Percentiles rank a stretch among this genome's conserved stretches.
These are phyloP conservation scores for Petasospora rhodanensis DNA, from an alignment of 1,139 yeast species.

Conservation along the genomic window DNA sequence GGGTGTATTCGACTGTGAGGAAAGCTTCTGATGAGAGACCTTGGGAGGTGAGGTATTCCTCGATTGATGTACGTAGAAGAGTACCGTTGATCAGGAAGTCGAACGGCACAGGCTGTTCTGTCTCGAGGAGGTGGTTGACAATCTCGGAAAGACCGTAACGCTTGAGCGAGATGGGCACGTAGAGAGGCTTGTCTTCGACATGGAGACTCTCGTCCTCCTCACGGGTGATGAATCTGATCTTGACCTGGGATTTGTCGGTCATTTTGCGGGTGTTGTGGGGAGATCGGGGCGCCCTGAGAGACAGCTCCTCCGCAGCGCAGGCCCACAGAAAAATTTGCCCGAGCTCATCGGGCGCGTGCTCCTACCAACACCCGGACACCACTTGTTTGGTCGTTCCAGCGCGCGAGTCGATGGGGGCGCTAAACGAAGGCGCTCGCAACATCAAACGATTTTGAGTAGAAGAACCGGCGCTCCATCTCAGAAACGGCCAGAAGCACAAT, in stretches of 20 bases:
- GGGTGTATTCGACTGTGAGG: slow-evolving; percentile 78
- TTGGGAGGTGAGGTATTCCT: slow-evolving; percentile 68
- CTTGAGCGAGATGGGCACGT: slow-evolving; percentile 80
- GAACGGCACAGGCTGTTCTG: slow-evolving; percentile 70
- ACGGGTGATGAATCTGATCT: slow-evolving; percentile 79
- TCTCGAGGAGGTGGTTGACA: slow-evolving; percentile 76
- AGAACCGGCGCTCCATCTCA: too few species aligned
- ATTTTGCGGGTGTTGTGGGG: too few species aligned
- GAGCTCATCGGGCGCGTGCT: slow-evolving; percentile 19
- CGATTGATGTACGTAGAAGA: slow-evolving; percentile 69
- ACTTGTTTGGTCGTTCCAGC: too few species aligned
- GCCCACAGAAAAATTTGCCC: slow-evolving; percentile 7
- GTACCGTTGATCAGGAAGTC: slow-evolving; percentile 89
- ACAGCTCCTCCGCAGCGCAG: too few species aligned
- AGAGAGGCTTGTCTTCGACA: slow-evolving; percentile 80
- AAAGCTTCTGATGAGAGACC: slow-evolving; percentile 84
- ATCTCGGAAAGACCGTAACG: slow-evolving; percentile 92
- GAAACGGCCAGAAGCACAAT: too few species aligned
- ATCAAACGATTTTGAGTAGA: too few species aligned
- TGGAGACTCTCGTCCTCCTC: slow-evolving; percentile 71
- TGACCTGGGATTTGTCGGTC: slow-evolving; percentile 48
- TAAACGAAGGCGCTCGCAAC: too few species aligned
- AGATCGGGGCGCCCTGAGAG: too few species aligned
- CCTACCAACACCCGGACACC: slow-evolving; percentile 5
- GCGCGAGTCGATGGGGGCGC: too few species aligned